A percentile compares a stretch with the other conserved stretches of the same genome.
Conservation (phyloP, 83 land plant genomes). For the Thuja plicata region DNA sequence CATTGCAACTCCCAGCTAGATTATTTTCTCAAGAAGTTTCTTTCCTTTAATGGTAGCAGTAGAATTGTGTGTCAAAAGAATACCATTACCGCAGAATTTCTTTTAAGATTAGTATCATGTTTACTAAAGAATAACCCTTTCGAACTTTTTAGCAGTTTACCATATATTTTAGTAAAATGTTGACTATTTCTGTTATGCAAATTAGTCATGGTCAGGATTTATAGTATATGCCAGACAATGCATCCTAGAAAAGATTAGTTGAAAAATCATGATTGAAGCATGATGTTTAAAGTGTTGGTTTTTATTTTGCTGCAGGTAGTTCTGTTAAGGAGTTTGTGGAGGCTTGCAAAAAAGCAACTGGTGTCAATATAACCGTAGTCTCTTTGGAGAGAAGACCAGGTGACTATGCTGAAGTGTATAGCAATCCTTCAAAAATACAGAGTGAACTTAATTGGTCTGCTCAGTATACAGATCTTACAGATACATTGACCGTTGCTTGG, state of each 20-base stretch:
- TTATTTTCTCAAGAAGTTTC: neutral
- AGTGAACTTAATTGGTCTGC: conserved; percentile 46
- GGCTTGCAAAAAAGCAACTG: conserved; percentile 47
- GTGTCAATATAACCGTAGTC: conserved; percentile 29
- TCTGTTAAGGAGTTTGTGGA: conserved; percentile 56
- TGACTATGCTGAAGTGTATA: conserved; percentile 54
- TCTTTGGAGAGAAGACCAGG: conserved; percentile 49
- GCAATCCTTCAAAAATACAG: conserved; percentile 46
- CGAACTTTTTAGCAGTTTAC: neutral
- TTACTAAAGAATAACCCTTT: neutral
- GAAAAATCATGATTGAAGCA: neutral
- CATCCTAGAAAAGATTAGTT: neutral
- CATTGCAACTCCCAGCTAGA: neutral
- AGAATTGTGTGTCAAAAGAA: neutral
- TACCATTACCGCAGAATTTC: no score
- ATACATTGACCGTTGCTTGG: conserved; percentile 38
- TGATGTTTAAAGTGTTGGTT: neutral
- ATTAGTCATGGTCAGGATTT: neutral
- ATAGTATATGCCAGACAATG: neutral
- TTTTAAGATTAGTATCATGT: no score
- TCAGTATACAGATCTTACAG: conserved; percentile 28
- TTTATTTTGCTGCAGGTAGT: conserved; percentile 22
- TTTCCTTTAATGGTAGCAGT: neutral
- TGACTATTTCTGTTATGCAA: neutral
- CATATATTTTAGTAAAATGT: neutral